Conservation (phyloP, 495 filamentous ascomycete genomes). For the Tuber magnatum region DNA sequence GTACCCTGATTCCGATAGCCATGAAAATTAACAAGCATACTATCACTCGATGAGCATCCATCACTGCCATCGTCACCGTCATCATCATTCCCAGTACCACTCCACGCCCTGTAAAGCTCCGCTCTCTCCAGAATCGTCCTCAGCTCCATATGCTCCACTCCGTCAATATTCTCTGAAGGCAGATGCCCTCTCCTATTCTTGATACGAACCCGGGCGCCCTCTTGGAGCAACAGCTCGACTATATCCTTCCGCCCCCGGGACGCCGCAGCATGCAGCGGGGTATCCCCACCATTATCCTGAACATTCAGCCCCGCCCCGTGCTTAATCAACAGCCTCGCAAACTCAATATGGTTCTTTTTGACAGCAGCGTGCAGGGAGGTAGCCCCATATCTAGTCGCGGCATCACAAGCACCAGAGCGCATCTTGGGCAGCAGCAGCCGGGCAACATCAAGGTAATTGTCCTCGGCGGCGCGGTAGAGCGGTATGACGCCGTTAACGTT, state of each 20-base stretch:
- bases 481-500: neutral
- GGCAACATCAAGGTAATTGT: neutral
- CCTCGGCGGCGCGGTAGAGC: conserved; percentile 1
- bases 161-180: neutral
- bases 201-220: neutral
- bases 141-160: neutral
- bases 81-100: neutral
- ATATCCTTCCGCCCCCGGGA: neutral
- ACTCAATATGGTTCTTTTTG: neutral
- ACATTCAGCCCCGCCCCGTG: neutral
- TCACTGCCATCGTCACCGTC: neutral
- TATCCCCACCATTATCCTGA: neutral
- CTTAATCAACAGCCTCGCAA: neutral
- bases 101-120: neutral
- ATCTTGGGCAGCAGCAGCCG: neutral
- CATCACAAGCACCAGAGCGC: neutral
- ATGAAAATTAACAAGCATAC: neutral
- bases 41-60: neutral
- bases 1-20: neutral
- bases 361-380: neutral
- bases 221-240: neutral
- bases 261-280: neutral
- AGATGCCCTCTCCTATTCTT: neutral
- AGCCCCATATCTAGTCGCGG: neutral
- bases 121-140: neutral